Conservation (phyloP, 2,329 filamentous ascomycete species). For the Ophioceras dolichostomum region DNA sequence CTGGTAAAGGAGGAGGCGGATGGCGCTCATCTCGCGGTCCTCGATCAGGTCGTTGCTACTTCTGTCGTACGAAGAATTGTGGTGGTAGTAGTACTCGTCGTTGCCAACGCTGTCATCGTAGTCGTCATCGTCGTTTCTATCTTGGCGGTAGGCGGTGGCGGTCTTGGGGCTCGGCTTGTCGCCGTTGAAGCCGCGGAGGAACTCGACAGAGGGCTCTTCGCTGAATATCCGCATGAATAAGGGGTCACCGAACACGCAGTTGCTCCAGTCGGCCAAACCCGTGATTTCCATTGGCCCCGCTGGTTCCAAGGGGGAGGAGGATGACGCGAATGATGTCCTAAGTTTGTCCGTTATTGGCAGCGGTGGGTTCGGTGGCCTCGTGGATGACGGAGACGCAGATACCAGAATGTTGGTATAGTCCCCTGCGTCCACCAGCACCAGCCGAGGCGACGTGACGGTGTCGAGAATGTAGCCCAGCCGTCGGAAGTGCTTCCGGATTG, state of each 20-base stretch:
- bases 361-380: too few species aligned
- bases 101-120: constrained; percentile 16
- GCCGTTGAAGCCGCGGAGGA: constrained; percentile 33
- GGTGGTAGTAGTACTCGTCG: constrained; percentile 1
- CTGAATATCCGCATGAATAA: constrained; percentile 38
- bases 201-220: constrained; percentile 26
- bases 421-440: constrained; percentile 42
- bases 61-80: too few species aligned
- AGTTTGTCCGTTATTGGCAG: too few species aligned
- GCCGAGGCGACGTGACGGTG: constrained; percentile 33
- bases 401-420: constrained; percentile 39
- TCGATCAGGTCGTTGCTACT: constrained; percentile 7
- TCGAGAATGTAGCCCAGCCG: constrained; percentile 38
- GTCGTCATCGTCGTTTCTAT: constrained; percentile 4
- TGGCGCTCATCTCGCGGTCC: constrained; percentile 20
- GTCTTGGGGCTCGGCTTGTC: too few species aligned
- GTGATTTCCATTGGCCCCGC: too few species aligned
- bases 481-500: constrained; percentile 38
- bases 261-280: constrained; percentile 46
- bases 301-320: too few species aligned
- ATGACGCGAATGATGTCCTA: too few species aligned
- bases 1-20: constrained; percentile 41
- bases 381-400: too few species aligned
- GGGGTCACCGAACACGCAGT: constrained; percentile 47
- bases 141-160: background rate